These are phyloP conservation scores for Yamadazyma diddensiae DNA, from an alignment of 1,139 yeast species.

Conservation along the genomic window DNA sequence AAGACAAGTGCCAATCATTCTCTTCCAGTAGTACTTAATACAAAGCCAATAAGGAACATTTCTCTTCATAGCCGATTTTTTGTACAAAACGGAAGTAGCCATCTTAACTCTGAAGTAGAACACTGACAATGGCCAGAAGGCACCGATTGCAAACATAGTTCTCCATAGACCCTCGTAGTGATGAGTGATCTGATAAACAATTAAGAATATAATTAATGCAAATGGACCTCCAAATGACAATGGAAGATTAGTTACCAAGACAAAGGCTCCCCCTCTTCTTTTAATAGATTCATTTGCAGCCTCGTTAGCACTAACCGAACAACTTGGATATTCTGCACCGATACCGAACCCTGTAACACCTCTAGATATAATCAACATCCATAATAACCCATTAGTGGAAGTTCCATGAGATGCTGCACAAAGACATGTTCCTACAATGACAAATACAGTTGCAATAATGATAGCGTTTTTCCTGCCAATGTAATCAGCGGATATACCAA, in stretches of 20 bases:
- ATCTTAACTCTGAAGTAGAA: conserved; percentile 69
- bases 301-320: conserved; percentile 67
- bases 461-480: conserved; percentile 49
- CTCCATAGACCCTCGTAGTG: conserved; percentile 64
- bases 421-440: conserved; percentile 43
- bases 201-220: conserved; percentile 63
- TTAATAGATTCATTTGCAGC: conserved; percentile 65
- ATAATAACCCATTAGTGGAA: conserved; percentile 47
- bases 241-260: conserved; percentile 69
- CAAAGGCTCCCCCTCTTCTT: conserved; percentile 62
- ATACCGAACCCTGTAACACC: conserved; percentile 74
- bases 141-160: conserved; percentile 71
- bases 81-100: conserved; percentile 59
- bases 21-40: conserved; percentile 44
- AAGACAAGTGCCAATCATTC: conserved; percentile 42
- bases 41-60: conserved; percentile 44
- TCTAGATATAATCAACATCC: conserved; percentile 70
- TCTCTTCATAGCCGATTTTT: conserved; percentile 42
- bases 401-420: conserved; percentile 51
- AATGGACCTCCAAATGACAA: conserved; percentile 75
- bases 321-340: conserved; percentile 76
- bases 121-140: conserved; percentile 69
- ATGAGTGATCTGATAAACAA: conserved; percentile 59
- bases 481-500: conserved; percentile 46
- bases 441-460: conserved; percentile 41